Conservation (phyloP, 257 asterid genomes). For the Anisodus acutangulus region DNA sequence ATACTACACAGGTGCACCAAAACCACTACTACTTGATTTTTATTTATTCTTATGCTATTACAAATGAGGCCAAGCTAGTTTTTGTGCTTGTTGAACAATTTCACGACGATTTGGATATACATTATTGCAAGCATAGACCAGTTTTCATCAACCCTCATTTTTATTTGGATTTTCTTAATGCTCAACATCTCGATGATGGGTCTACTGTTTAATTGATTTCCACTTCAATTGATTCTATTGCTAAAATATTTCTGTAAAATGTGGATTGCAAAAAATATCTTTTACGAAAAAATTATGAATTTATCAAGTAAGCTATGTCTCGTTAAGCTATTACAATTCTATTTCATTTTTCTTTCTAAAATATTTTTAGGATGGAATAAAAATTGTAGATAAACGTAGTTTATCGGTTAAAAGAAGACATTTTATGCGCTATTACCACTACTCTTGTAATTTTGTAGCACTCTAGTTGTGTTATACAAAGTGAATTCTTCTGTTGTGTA, state of each 20-base stretch:
- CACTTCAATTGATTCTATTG: neutral
- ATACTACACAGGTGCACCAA: constrained; percentile 23
- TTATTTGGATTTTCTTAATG: neutral
- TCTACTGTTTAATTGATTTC: neutral
- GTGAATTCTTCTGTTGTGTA: neutral
- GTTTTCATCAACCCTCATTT: neutral
- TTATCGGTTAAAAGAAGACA: too few relatives aligned
- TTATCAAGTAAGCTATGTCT: neutral
- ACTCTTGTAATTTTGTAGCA: too few relatives aligned
- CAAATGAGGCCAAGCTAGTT: constrained; percentile 26
- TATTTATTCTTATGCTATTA: constrained; percentile 30
- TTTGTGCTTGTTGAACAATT: constrained; percentile 2
- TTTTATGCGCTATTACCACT: too few relatives aligned
- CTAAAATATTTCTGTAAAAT: too few relatives aligned
- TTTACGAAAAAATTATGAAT: neutral
- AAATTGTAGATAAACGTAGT: too few relatives aligned
- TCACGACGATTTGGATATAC: neutral
- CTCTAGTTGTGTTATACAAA: neutral
- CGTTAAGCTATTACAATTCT: neutral
- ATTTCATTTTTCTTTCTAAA: neutral
- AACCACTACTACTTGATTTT: neutral
- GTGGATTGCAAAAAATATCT: too few relatives aligned
- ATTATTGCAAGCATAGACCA: neutral
- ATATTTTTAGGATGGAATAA: too few relatives aligned
- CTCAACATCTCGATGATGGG: neutral